These are phyloP conservation scores for Cucurbita moschata DNA, from an alignment of 306 rosid species.

Conservation along the genomic window DNA sequence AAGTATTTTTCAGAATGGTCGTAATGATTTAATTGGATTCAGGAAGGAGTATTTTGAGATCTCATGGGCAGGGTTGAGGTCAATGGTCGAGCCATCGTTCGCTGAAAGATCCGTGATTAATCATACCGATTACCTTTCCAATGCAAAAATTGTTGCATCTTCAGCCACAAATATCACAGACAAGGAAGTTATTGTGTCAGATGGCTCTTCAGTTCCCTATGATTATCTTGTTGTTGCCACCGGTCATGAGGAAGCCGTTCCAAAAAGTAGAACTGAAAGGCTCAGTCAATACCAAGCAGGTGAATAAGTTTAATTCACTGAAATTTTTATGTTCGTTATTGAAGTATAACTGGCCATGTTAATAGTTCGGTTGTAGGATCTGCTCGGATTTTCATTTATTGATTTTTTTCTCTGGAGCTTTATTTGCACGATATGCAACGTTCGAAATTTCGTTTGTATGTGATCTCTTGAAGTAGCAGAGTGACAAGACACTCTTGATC, in stretches of 20 bases:
- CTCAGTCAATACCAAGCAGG: conserved; percentile 24
- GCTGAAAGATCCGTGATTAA: conserved; percentile 26
- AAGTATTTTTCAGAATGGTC: neutral
- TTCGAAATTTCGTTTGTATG: too few species aligned
- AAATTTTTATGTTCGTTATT: neutral
- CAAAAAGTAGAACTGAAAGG: conserved; percentile 24
- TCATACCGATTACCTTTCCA: conserved; percentile 24
- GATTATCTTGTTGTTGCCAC: conserved; percentile 38
- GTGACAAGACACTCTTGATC: too few species aligned
- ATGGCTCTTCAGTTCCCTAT: conserved; percentile 22
- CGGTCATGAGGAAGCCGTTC: conserved; percentile 25
- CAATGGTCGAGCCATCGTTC: conserved; percentile 32
- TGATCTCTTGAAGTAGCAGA: too few species aligned
- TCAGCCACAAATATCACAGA: conserved; percentile 20
- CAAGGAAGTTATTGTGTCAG: conserved; percentile 18
- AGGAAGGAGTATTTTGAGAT: conserved; percentile 34
- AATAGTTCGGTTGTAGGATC: too few species aligned
- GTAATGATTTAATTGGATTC: neutral
- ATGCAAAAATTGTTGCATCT: conserved; percentile 17
- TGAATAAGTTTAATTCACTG: conserved; percentile 1
- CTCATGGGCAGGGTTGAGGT: conserved; percentile 32
- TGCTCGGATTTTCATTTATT: too few species aligned
- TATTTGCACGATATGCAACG: too few species aligned
- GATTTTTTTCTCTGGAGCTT: too few species aligned
- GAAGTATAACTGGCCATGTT: neutral